phyloP scores from a whole-genome alignment of 257 asterid species.

The Paulownia fortunei region DNA sequence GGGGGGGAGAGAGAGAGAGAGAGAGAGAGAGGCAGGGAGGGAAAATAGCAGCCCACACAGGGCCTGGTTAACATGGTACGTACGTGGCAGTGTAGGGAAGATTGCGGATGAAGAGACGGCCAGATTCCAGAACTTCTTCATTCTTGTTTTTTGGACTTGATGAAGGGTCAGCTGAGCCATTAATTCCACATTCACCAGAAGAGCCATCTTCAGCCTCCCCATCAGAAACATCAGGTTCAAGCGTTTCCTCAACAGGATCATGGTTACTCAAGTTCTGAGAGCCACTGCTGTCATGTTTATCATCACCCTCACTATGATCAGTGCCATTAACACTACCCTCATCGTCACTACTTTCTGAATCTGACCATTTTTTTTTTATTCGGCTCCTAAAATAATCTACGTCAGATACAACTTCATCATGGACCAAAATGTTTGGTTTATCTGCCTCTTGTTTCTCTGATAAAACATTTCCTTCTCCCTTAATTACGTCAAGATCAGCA shows the following conservation, averaged over 20 bases:
- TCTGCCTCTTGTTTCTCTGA: slow-evolving; percentile 41
- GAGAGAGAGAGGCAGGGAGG: background rate
- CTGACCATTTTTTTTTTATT: slow-evolving; percentile 72
- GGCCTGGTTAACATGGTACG: slow-evolving; percentile 16
- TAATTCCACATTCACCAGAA: slow-evolving; percentile 40
- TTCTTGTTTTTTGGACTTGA: slow-evolving; percentile 46
- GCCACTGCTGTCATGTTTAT: slow-evolving; percentile 29
- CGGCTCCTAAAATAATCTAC: slow-evolving; percentile 80
- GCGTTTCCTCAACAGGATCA: slow-evolving; percentile 35
- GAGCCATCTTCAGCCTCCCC: slow-evolving; percentile 46
- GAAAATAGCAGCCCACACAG: background rate
- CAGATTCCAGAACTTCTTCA: slow-evolving; percentile 60
- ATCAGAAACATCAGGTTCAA: slow-evolving; percentile 41
- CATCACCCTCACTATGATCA: slow-evolving; percentile 39
- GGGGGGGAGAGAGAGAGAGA: background rate
- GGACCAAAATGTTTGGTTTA: slow-evolving; percentile 41
- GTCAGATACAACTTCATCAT: slow-evolving; percentile 64
- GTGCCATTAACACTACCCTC: slow-evolving; percentile 45
- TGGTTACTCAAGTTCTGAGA: slow-evolving; percentile 32
- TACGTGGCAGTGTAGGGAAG: slow-evolving; percentile 91
- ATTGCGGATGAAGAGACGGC: slow-evolving; percentile 84
- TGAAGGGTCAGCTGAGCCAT: slow-evolving; percentile 43
- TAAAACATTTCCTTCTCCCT: slow-evolving; percentile 42
- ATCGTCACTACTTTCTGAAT: slow-evolving; percentile 64
- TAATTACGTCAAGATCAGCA: slow-evolving; percentile 35